Conservation (phyloP, 805 yeast genomes). For the Kregervanrija fluxuum region DNA sequence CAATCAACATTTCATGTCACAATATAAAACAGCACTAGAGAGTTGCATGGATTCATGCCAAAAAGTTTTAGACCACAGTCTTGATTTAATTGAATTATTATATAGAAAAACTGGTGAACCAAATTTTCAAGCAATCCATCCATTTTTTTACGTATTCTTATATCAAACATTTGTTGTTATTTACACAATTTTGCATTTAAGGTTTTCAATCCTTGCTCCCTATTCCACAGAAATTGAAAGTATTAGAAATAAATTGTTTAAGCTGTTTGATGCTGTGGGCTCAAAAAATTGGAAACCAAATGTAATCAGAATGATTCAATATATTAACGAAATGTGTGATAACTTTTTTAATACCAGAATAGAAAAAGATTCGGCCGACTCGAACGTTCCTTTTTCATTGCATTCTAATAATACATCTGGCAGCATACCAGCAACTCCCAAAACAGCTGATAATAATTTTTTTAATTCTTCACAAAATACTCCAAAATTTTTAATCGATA, state of each 20-base stretch:
- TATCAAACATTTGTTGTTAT: slow-evolving; percentile 47
- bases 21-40: slow-evolving; percentile 29
- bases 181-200: slow-evolving; percentile 40
- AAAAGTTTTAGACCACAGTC: slow-evolving; percentile 31
- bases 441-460: no score
- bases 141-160: slow-evolving; percentile 41
- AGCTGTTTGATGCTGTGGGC: slow-evolving; percentile 23
- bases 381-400: no score
- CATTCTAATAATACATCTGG: no score
- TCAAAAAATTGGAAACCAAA: slow-evolving; percentile 23
- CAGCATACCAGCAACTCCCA: no score
- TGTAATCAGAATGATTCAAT: slow-evolving; percentile 25
- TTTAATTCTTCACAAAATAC: no score
- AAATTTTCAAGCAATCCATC: slow-evolving; percentile 32
- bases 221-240: slow-evolving; percentile 20
- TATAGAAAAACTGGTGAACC: slow-evolving; percentile 20
- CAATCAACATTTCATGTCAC: slow-evolving; percentile 42
- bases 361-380: slow-evolving; percentile 3
- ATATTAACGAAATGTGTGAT: slow-evolving; percentile 27
- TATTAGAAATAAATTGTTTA: slow-evolving; percentile 23
- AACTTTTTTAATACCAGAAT: slow-evolving; percentile 19
- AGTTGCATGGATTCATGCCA: slow-evolving; percentile 32
- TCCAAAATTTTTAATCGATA: no score
- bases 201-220: slow-evolving; percentile 25
- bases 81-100: slow-evolving; percentile 28